Evolutionary conservation across 495 filamentous ascomycete species (phyloP), one percentile per base, ranked within the genome.

Genomic region (Apodospora peruviana): DNA sequence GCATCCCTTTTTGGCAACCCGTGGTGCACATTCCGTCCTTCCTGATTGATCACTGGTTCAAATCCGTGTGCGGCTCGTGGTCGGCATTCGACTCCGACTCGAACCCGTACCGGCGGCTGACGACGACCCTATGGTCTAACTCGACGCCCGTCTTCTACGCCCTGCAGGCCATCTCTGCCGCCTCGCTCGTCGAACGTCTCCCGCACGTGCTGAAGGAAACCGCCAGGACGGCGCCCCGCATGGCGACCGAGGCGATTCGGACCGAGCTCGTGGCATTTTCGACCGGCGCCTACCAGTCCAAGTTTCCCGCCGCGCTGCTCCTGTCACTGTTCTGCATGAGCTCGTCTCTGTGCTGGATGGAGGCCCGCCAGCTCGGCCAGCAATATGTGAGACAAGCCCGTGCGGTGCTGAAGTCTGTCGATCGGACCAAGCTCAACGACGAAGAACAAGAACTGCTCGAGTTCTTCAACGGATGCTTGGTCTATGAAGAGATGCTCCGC

Each of bases 21-120:
- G 53, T 66, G 20, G 61, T 66, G 2, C 45, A 66, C 21, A 60
- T 66, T 18, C 63, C 59, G 1, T 60, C 61, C 0, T 62, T 66
- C 10, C 43, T 66, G 14, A 62, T 66, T 44, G 59, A 66, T 41
- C 63, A 66, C 49, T 66, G 63, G 63, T 66, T 66, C 50, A 66
- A 66, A 37, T 62, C 63, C 1, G 63, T 66, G 14, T 66, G 63
- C 46, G 18, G 49, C 10, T 64, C 56, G 14, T 66, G 63, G 63
- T 66, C 63, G 5, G 63, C 63, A 9, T 53, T 50, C 39, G 63
- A 66, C 42, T 66, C 63, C 4, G 32, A 45, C 5, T 25, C 42
- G 10, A 66, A 66, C 32, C 63, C 63, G 1, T 64, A 64, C 25
- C 59, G 63, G 17, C 56, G 29, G 32, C 37, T 66, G 43, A 66